A percentile compares a stretch with the other conserved stretches of the same genome.
Conservation (phyloP, 106 monocot species). For the Dendrobium catenatum region DNA sequence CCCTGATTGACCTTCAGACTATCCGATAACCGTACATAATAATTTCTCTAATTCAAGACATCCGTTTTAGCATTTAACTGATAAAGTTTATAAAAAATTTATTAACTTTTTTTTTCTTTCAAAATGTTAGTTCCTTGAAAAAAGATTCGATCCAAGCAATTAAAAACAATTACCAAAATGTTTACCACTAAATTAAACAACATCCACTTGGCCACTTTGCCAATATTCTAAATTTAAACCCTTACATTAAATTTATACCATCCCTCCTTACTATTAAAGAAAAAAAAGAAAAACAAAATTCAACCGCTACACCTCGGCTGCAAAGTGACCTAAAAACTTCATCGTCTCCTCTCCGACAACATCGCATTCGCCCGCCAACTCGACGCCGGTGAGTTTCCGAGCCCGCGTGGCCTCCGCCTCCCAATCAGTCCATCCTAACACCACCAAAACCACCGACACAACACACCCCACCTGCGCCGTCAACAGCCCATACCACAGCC, state of each 20-base stretch:
- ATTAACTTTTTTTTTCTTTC: too few species aligned
- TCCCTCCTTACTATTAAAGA: too few species aligned
- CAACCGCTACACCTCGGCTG: background rate
- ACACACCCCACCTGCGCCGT: constrained; percentile 61
- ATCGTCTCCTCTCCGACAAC: background rate
- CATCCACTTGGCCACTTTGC: too few species aligned
- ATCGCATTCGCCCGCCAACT: background rate
- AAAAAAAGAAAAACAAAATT: background rate
- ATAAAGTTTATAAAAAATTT: too few species aligned
- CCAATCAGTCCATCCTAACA: constrained; percentile 71
- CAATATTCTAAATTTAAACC: background rate
- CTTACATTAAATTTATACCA: background rate
- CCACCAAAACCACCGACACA: constrained; percentile 36
- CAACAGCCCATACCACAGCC: constrained; percentile 77
- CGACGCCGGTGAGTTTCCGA: constrained; percentile 41
- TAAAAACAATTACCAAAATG: too few species aligned
- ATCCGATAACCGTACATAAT: too few species aligned
- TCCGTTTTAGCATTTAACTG: too few species aligned
- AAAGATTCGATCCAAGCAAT: too few species aligned
- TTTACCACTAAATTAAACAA: too few species aligned
- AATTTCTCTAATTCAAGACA: too few species aligned
- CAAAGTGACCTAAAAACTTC: background rate
- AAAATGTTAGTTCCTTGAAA: too few species aligned
- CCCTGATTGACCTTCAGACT: too few species aligned
- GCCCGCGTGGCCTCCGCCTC: constrained; percentile 56